Evolutionary conservation across 345 rosid genomes (phyloP).

Genomic region (Sisymbrium irio): DNA sequence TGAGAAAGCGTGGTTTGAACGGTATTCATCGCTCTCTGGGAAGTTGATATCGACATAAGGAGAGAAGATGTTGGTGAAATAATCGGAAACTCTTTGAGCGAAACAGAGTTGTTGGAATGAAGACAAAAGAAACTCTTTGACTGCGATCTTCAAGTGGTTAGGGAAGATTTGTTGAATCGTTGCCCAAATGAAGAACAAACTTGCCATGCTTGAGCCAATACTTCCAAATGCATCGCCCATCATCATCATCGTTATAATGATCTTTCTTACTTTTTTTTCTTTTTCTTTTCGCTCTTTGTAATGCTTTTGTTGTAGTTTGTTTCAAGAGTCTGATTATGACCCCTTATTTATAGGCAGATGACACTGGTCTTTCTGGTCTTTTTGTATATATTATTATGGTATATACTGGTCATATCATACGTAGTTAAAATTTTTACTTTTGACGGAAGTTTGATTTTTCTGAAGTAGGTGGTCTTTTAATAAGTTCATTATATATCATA

Average conservation of each 20-base stretch:
- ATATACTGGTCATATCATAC: not conserved
- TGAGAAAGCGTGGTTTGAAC: slow-evolving; percentile 46
- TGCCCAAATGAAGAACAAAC: slow-evolving; percentile 50
- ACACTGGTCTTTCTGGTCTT: not conserved
- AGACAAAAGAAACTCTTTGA: slow-evolving; percentile 29
- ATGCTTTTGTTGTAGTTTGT: not conserved
- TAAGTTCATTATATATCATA: too few relatives aligned
- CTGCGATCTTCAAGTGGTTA: slow-evolving; percentile 33
- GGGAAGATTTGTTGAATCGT: slow-evolving; percentile 51
- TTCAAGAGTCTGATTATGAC: too few relatives aligned
- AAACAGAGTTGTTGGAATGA: slow-evolving; percentile 23
- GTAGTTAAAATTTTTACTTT: not conserved
- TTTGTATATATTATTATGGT: not conserved
- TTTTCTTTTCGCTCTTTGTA: not conserved
- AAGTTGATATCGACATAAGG: slow-evolving; percentile 55
- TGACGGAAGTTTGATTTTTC: not conserved
- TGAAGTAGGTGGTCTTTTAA: not conserved
- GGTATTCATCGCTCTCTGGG: slow-evolving; percentile 44
- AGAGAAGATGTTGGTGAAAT: slow-evolving; percentile 31
- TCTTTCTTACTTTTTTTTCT: not conserved
- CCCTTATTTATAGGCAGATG: not conserved
- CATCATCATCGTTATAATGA: slow-evolving; percentile 16
- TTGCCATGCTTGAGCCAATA: slow-evolving; percentile 31
- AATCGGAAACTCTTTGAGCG: slow-evolving; percentile 36
- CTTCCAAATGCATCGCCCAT: slow-evolving; percentile 25